A percentile compares a stretch with the other conserved stretches of the same genome.
These are phyloP conservation scores for Neurospora crassa DNA, from an alignment of 2,329 filamentous ascomycete species.

Conservation along the genomic window DNA sequence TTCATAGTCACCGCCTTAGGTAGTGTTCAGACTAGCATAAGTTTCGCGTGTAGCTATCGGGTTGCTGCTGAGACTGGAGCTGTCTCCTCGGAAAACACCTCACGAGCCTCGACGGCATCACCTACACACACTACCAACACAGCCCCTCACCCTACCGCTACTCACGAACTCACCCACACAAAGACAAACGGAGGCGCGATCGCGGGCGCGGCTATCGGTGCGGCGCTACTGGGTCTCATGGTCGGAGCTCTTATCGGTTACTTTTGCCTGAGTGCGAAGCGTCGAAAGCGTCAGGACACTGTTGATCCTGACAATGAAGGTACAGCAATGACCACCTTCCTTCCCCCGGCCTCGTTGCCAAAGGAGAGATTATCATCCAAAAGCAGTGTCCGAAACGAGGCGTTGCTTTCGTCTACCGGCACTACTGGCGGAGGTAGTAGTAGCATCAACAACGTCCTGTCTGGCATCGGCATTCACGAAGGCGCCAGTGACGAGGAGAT, in stretches of 20 bases:
- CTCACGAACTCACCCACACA: background rate
- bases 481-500: constrained; percentile 7
- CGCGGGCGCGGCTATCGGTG: background rate
- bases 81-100: background rate
- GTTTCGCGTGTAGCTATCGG: background rate
- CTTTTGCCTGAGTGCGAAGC: background rate
- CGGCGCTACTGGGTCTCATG: background rate
- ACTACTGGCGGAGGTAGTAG: background rate
- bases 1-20: background rate
- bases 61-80: background rate
- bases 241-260: background rate
- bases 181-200: background rate
- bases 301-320: background rate
- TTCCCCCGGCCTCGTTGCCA: background rate
- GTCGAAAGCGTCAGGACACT: background rate
- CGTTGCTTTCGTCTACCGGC: background rate
- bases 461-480: constrained; percentile 1
- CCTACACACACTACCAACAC: background rate
- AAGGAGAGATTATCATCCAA: background rate
- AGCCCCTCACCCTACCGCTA: background rate
- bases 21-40: background rate
- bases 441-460: background rate
- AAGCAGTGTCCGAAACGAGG: background rate
- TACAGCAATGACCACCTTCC: background rate
- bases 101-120: background rate